Base-by-base conservation (phyloP, 306 rosid genomes). In the Cucumis hystrix region DNA sequence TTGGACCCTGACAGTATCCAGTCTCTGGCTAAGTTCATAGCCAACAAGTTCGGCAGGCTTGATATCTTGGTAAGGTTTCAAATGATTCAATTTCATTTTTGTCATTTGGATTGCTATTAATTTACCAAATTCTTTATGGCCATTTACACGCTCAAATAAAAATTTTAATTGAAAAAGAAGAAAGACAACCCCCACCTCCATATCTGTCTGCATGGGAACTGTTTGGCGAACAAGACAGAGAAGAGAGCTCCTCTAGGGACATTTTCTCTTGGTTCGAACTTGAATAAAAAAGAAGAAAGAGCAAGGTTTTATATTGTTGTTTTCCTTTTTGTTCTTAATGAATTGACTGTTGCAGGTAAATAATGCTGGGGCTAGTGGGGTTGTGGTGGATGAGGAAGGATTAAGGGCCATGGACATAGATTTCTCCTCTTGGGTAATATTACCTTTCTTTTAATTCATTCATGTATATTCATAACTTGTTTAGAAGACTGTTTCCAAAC, bases 291-390 rank as follows among this genome's bases (percentile, higher is more conserved):
- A 2, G 54, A 47, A 47, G 16, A 59, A 64, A 6, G 71, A 37
- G 16, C 18, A 33, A 16, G 4, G 8, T 65, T 35, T 23, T 60
- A 8, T 17, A 60, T 60, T 8, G 16, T 15, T 10, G 33, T 21
- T 59, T 59, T 64, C 16, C 66, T 12, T 14, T 64, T 63, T 64
- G 70, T 64, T 25, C 39, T 20, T 43, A n/a, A 20, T 12, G 55
- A 68, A 51, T 54, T 33, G 75, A 14, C 18, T 14, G n/a, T 41
- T 78, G 18, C 83, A 88, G 92, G 85, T 88, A 40, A 88, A 88
- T 37, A 88, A 88, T 74, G 89, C 92, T 40, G 92, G 88, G 41
- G 85, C 83, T 49, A 20, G 67, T n/a, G 88, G 88, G 40, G 80
- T 51, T 25, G 61, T 74, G 51, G 85, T 86, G 55, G 87, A 76